phyloP scores from a whole-genome alignment of 169 alveolate genomes.

The Plasmodium coatneyi region DNA sequence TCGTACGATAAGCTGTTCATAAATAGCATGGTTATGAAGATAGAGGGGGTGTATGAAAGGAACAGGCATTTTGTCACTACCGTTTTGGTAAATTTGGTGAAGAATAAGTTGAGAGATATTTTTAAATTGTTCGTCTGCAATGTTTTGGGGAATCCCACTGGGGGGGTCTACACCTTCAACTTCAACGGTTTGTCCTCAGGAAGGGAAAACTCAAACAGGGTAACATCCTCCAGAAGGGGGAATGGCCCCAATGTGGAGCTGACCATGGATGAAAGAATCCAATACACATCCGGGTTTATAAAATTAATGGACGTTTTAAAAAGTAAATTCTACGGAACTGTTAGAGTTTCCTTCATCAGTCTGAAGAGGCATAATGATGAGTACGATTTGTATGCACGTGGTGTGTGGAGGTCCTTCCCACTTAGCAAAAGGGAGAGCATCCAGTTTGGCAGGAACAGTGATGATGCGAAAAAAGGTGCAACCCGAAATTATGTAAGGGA shows the following conservation, averaged over 20 bases:
- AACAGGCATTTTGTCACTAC: constrained; percentile 21
- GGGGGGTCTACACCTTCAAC: background rate
- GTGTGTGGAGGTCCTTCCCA: background rate
- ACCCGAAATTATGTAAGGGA: background rate
- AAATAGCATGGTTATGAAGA: constrained; percentile 18
- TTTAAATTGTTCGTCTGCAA: constrained; percentile 10
- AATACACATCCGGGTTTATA: background rate
- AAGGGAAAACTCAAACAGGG: background rate
- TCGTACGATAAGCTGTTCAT: constrained; percentile 10
- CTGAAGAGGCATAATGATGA: background rate
- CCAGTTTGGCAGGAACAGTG: background rate
- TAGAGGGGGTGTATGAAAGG: constrained; percentile 13
- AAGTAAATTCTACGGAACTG: background rate
- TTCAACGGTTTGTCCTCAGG: background rate
- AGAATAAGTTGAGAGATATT: constrained; percentile 17
- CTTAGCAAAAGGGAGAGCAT: background rate
- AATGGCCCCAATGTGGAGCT: background rate
- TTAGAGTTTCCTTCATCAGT: background rate
- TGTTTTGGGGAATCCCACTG: background rate
- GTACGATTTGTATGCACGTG: background rate
- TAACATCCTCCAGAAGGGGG: background rate
- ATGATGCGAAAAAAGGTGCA: background rate
- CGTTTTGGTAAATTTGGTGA: constrained; percentile 21
- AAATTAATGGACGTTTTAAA: constrained; percentile 15
- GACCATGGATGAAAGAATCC: background rate